Percentiles rank a stretch among this genome's conserved stretches.
Evolutionary conservation across 179 eudicot species (phyloP).

Genomic region (Beta macrorhiza): DNA sequence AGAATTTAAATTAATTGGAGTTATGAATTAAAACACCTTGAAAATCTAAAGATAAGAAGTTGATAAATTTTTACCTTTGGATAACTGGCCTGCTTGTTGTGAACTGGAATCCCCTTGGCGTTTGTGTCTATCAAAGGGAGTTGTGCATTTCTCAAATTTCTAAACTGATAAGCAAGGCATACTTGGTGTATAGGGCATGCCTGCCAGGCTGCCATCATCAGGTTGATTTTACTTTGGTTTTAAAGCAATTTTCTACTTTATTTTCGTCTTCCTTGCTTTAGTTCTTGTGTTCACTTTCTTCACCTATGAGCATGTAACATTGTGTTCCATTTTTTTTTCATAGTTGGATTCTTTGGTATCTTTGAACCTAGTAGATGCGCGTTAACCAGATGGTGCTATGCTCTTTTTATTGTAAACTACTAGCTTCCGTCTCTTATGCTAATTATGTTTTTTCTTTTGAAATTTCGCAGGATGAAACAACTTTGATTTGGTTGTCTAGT

Average conservation of each 20-base stretch:
- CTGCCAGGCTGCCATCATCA: not conserved
- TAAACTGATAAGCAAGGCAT: not conserved
- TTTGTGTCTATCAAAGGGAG: not conserved
- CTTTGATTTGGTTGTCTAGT: constrained; percentile 90
- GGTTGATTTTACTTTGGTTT: not conserved
- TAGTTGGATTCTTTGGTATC: not conserved
- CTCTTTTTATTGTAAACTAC: not conserved
- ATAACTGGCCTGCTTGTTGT: not conserved
- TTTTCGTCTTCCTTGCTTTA: not conserved
- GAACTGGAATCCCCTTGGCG: not conserved
- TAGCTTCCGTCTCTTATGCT: constrained; percentile 5
- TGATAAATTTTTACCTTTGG: not conserved
- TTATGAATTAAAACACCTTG: not conserved
- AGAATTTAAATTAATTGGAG: not conserved
- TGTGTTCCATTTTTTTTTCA: not conserved
- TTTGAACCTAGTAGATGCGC: not conserved
- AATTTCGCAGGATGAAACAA: constrained; percentile 71
- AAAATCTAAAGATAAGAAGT: not conserved
- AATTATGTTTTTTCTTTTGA: not conserved
- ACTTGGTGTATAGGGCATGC: not conserved
- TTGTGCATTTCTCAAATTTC: not conserved
- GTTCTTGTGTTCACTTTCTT: not conserved
- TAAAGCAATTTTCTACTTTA: not conserved
- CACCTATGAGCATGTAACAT: not conserved
- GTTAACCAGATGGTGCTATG: not conserved